Base-by-base conservation (phyloP, 192 early-diverging fungal species). In the Gigaspora rosea region DNA sequence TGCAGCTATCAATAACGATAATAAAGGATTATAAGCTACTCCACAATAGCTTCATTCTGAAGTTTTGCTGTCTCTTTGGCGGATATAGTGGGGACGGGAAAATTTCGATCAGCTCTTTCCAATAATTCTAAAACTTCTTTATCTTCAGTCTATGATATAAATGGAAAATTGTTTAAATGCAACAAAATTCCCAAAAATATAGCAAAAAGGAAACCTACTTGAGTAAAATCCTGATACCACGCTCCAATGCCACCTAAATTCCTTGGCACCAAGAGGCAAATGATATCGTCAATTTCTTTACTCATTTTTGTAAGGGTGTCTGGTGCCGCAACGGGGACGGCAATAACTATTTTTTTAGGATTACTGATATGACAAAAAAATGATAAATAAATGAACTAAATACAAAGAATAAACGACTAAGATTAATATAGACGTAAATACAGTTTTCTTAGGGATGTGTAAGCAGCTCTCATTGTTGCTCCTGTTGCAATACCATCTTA, bases 131-230 rank as follows among this genome's bases (percentile, higher is more conserved):
- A n/a, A n/a, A 78, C 77, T 71, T 78, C 77, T 13, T 3, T 8
- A 57, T 78, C 77, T 49, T 78, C 77, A 8, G 68, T 78, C 77
- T 78, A 41, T n/a, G 3, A 33, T 58, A 58, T 56, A 56, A 51
- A 46, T 16, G 4, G 11, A 6, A 13, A 2, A 57, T 5, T 59
- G 33, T 72, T 11, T 57, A 59, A 13, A 57, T 22, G 32, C 2
- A 52, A 33, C 22, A 58, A 22, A 41, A 33, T 8, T 46, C 7
- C 18, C 22, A 2, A 12, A 50, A 8, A 52, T 13, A 32, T 52
- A 15, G 22, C 33, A 41, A n/a, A n/a, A 59, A 16, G 15, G 16
- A 7, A 20, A 3, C 1, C 8, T 58, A 59, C 71, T 56, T 73
- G 71, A 41, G 22, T 35, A 27, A 78, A 78, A 71, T 69, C 47